A percentile compares a stretch with the other conserved stretches of the same genome.
Evolutionary conservation across 2,329 filamentous ascomycete genomes (phyloP).

Genomic region (Metarhizium rileyi): DNA sequence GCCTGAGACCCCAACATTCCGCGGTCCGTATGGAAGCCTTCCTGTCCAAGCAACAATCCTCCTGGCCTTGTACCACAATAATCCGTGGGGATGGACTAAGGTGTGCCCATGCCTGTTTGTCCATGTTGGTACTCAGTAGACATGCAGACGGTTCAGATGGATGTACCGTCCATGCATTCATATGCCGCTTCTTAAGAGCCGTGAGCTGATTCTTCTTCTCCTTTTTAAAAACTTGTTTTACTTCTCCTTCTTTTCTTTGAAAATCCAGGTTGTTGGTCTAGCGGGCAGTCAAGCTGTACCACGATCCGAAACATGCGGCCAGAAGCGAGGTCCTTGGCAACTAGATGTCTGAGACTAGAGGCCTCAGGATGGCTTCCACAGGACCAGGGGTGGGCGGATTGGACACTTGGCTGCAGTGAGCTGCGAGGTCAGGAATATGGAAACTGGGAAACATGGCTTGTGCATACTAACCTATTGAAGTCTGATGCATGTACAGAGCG

Average conservation of each 20-base stretch:
- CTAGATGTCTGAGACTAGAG: background rate
- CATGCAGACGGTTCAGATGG: background rate
- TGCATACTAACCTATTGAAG: background rate
- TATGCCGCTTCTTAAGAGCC: background rate
- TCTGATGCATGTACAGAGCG: background rate
- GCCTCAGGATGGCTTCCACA: background rate
- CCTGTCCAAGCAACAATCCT: background rate
- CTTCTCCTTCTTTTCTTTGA: background rate
- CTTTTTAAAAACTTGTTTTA: too few relatives aligned
- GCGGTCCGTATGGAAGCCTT: background rate
- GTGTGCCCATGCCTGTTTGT: background rate
- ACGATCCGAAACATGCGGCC: background rate
- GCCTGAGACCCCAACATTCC: background rate
- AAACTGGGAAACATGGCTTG: background rate
- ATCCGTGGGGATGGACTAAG: background rate
- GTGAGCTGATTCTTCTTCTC: background rate
- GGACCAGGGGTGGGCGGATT: background rate
- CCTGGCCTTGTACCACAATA: background rate
- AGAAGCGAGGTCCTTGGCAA: background rate
- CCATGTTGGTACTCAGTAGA: background rate
- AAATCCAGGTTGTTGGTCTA: background rate
- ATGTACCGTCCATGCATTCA: slow-evolving; percentile 1
- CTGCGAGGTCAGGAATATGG: background rate
- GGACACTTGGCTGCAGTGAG: background rate
- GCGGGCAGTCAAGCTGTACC: background rate